phyloP scores from a whole-genome alignment of 2,329 filamentous ascomycete genomes.

The Alternaria alternata region DNA sequence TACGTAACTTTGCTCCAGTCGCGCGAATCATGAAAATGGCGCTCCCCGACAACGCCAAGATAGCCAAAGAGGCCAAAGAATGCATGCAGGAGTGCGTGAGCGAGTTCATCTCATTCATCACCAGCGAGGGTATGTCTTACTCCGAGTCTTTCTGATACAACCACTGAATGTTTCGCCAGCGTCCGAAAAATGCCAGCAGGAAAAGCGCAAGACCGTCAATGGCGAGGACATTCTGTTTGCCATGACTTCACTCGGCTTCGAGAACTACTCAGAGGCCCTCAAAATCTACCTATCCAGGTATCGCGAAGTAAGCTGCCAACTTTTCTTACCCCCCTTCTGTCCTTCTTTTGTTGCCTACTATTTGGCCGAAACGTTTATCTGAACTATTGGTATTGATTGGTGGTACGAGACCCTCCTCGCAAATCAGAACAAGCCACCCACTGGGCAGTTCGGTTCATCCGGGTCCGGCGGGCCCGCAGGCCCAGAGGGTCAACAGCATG shows the following conservation, averaged over 20 bases:
- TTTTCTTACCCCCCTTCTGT: slow-evolving; percentile 33
- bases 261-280: slow-evolving; percentile 97
- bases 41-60: slow-evolving; percentile 97
- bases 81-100: slow-evolving; percentile 99
- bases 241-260: slow-evolving; percentile 98
- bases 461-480: slow-evolving; percentile 46
- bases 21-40: slow-evolving; percentile 99
- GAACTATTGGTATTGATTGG: slow-evolving; percentile 61
- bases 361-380: slow-evolving; percentile 55
- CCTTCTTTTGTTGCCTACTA: slow-evolving; percentile 49
- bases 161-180: slow-evolving; percentile 61
- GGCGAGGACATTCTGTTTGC: slow-evolving; percentile 98
- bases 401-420: slow-evolving; percentile 79
- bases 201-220: slow-evolving; percentile 99
- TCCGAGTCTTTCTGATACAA: background rate
- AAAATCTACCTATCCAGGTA: slow-evolving; percentile 99
- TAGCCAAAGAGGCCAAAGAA: slow-evolving; percentile 98
- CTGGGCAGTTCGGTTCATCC: slow-evolving; percentile 48
- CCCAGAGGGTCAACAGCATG: slow-evolving; percentile 52
- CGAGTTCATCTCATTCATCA: slow-evolving; percentile 99
- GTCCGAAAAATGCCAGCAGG: slow-evolving; percentile 98
- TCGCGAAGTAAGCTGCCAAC: slow-evolving; percentile 79
- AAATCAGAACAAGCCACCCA: slow-evolving; percentile 67
- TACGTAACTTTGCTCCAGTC: slow-evolving; percentile 93
- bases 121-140: slow-evolving; percentile 83